Evolutionary conservation across 345 rosid genomes (phyloP), one percentile per base, ranked within the genome.

Genomic region (Salix caprea): DNA sequence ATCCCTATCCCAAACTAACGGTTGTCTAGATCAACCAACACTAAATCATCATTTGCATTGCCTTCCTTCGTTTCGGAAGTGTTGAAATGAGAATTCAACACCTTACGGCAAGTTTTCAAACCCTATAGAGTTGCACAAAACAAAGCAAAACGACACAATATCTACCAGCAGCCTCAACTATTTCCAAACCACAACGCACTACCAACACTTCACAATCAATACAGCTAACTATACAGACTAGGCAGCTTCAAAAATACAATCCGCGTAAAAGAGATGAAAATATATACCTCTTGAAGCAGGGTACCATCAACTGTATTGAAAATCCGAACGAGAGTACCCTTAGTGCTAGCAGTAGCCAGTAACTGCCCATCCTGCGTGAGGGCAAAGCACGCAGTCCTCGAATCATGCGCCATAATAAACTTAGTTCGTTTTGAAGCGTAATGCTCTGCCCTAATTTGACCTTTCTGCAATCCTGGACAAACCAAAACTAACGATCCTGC

Each of bases 331-430:
- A 96, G 86, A 54, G 99, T 96, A 39, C 99, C 99, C 79, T 93
- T 96, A 0, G 90, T 86, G 88, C 98, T 96, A 5, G 95, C 85
- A 0, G 99, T 96, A 1, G 98, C 99, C 13, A 96, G 88, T 79
- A 91, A 83, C 79, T 84, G 89, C 0, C 99, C 99, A 72, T 96
- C 98, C 79, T 89, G 94, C 2, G 97, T 79, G 48, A 96, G 88
- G 3, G 95, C 88, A 1, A 96, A 92, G 87, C 97, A 92, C 4
- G 98, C 91, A 40, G 92, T 93, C 85, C 97, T 85, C 2, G 98
- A 96, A 83, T 96, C 98, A 74, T 96, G 99, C 16, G 99, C 98
- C 97, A 89, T 88, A 40, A 93, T 77, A 69, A 93, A 96, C 82
- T 96, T 93, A 10, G 98, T 93, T 78, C 98, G 86, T 78, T 90